Evolutionary conservation across 441 rosid genomes (phyloP).

Genomic region (Hypseocharis bilobata): DNA sequence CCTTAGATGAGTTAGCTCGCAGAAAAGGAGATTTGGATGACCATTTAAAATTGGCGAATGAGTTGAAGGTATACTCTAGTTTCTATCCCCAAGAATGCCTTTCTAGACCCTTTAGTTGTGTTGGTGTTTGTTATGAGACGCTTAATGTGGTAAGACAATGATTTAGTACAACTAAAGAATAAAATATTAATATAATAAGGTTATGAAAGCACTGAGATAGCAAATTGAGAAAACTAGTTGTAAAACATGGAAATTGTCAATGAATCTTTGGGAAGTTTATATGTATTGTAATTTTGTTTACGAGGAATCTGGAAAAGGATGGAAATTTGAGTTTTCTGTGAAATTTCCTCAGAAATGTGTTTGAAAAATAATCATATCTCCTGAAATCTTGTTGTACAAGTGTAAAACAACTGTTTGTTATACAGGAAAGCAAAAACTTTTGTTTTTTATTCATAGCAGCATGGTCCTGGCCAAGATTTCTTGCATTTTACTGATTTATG

Average conservation of each 20-base stretch:
- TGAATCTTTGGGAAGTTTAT: neutral
- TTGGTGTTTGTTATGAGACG: conserved; percentile 2
- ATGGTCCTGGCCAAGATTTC: too few species aligned
- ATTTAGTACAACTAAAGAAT: neutral
- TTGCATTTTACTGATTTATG: neutral
- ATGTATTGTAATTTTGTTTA: neutral
- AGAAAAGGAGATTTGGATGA: conserved; percentile 80
- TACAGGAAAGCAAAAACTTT: too few species aligned
- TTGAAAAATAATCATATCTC: neutral
- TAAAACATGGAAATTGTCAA: neutral
- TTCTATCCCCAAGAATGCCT: neutral
- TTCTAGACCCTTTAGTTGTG: too few species aligned
- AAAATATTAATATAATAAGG: neutral
- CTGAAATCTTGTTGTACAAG: neutral
- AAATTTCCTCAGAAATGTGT: neutral
- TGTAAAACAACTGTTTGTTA: too few species aligned
- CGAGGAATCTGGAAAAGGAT: neutral
- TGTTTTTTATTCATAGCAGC: too few species aligned
- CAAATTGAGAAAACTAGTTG: neutral
- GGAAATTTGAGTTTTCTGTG: neutral
- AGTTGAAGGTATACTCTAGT: conserved; percentile 55
- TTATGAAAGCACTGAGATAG: conserved; percentile 1
- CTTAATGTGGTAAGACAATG: neutral
- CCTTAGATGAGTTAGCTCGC: conserved; percentile 57
- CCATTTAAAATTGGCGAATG: conserved; percentile 65